Evolutionary conservation across 2,329 filamentous ascomycete genomes (phyloP).

Genomic region (Nigrospora sphaerica): DNA sequence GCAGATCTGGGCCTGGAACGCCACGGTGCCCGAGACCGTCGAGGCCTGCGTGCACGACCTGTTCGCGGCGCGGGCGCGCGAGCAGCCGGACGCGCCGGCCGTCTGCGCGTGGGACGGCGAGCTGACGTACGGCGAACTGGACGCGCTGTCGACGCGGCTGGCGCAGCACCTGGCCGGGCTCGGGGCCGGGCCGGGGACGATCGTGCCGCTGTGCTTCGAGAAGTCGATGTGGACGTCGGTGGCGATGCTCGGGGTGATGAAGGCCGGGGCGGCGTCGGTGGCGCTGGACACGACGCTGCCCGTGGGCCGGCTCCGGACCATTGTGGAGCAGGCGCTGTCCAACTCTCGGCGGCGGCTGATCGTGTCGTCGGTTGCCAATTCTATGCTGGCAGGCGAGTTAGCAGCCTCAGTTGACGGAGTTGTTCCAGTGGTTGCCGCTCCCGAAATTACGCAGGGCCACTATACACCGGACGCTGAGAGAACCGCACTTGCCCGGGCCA

Average conservation of each 20-base stretch:
- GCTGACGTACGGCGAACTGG: conserved; percentile 22
- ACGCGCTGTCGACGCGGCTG: conserved; percentile 10
- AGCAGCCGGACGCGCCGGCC: conserved; percentile 16
- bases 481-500: no score
- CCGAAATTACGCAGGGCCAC: no score
- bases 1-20: conserved; percentile 8
- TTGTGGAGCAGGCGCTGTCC: conserved; percentile 1
- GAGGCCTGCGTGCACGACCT: conserved; percentile 6
- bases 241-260: conserved; percentile 19
- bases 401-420: no score
- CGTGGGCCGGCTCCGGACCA: not conserved
- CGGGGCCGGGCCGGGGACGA: conserved; percentile 1
- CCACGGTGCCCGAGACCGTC: not conserved
- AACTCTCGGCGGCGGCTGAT: no score
- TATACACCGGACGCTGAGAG: no score
- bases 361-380: no score
- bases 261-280: conserved; percentile 22
- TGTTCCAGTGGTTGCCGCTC: no score
- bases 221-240: conserved; percentile 15
- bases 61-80: conserved; percentile 1
- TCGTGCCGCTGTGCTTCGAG: conserved; percentile 17
- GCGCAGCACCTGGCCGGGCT: not conserved
- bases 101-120: conserved; percentile 21
- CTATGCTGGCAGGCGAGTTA: no score
- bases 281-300: conserved; percentile 19